Base-by-base conservation (phyloP, 1,139 yeast species). In the Debaryomyces robertsiae region DNA sequence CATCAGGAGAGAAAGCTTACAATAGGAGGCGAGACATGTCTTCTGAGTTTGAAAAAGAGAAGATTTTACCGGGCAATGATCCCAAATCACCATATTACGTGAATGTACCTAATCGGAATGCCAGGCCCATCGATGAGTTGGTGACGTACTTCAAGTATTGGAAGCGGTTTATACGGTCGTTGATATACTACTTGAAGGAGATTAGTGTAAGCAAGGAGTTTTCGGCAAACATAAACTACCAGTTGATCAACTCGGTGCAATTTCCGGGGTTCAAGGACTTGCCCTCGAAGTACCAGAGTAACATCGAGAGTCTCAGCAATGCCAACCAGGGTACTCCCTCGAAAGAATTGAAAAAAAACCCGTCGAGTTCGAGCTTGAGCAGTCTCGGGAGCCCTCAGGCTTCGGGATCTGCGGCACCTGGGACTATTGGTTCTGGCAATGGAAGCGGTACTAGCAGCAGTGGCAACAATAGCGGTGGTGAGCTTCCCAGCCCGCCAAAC, bases 151-250 rank as follows among this genome's bases (percentile, higher is more conserved):
- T 85, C 60, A 80, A 81, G 45, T 74, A 77, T 43, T 85, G 91
- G 89, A 81, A 84, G 54, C 79, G 78, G 58, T 75, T 84, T 45
- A 70, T 85, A 47, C 81, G 81, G 51, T 80, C 85, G 13, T 57
- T 84, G 45, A 68, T 80, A 25, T 69, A 71, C 46, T 85, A 85
- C 57, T 73, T 81, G 49, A 79, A 77, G 47, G 87, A 84, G 49
- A 70, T 82, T 32, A 67, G 82, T 3, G 67, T 81, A 42, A 82
- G 85, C 22, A 84, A 82, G 54, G 86, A 82, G 57, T 85, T 83
- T 50, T 82, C 81, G 48, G 80, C 84, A 36, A 75, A 81, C 51
- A 75, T 84, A 43, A 81, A 82, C 54, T 69, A 69, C 44, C 88
- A 84, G 53, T 64, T 85, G 58, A 70, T 82, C 40, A 77, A 74